Evolutionary conservation across 1,284 basidiomycete species (phyloP), one percentile per base, ranked within the genome.

Genomic region (Earliella scabrosa): DNA sequence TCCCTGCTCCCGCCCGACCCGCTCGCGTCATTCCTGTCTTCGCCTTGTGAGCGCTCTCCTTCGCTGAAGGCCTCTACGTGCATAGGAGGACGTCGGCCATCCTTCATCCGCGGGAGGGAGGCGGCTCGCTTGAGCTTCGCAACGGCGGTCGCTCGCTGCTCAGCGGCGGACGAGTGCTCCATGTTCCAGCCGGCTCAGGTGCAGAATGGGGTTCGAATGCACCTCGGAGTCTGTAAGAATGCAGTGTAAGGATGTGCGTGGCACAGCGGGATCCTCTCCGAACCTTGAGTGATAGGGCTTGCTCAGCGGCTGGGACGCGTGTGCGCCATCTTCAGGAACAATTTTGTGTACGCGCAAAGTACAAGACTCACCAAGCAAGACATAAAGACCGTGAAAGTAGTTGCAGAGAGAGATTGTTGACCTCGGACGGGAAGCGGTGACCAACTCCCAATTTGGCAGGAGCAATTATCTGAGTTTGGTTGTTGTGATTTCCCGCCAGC

Each of bases 41-140:
- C 71, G 29, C 64, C 73, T 34, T 75, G 76, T 36, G 75, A 76
- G 66, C 81, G 83, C 71, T 92, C 90, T 13, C 89, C 87, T 68
- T 92, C 90, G 66, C 87, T 90, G 47, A 90, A 81, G 20, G 83
- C 87, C 63, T 91, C 88, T 61, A 82, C 80, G 65, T 90, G 90
- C 88, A 92, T 91, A 43, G 88, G 87, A 1, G 90, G 90, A 45
- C 93, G 80, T 47, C 92, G 77, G 2, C 92, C 93, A 71, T 93
- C 89, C 70, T 93, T 92, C 82, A 91, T 91, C 52, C 93, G 83
- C 34, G 93, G 93, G 26, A 95, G 75, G 20, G 93, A 95, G 45
- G 93, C 92, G 35, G 93, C 93, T 64, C 93, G 86, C 74, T 92
- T 94, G 62, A 96, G 83, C 75, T 88, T 93, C 52, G 92, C 92